These are phyloP conservation scores for Fusarium kyushuense DNA, from an alignment of 2,329 filamentous ascomycete genomes.

Conservation along the genomic window DNA sequence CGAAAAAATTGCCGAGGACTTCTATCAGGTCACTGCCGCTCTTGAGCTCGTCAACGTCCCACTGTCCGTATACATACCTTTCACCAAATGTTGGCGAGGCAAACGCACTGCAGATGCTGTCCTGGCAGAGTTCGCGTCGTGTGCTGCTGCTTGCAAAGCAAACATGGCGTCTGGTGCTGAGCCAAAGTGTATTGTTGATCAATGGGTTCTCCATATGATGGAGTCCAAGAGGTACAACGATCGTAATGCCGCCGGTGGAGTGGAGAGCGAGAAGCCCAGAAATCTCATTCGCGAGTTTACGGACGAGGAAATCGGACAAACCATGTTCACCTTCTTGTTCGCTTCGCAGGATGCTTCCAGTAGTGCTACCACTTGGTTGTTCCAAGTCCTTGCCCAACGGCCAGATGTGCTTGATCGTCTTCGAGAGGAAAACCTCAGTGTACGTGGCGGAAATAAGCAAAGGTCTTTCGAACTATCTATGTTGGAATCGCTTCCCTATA, in stretches of 20 bases:
- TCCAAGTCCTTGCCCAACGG: conserved; percentile 64
- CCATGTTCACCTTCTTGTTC: conserved; percentile 66
- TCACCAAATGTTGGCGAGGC: conserved; percentile 80
- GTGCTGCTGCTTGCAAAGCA: conserved; percentile 77
- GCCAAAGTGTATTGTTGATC: conserved; percentile 80
- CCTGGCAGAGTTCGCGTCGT: conserved; percentile 75
- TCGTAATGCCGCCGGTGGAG: conserved; percentile 69
- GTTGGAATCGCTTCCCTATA: conserved; percentile 64
- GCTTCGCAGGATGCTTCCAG: conserved; percentile 66
- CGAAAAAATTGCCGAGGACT: conserved; percentile 82
- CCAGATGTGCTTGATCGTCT: conserved; percentile 61
- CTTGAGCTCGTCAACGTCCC: conserved; percentile 86
- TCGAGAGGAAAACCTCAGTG: conserved; percentile 61
- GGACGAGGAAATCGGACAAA: conserved; percentile 62
- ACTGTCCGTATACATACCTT: conserved; percentile 75
- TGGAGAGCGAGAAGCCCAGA: conserved; percentile 56
- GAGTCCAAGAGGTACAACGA: conserved; percentile 76
- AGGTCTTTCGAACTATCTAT: conserved; percentile 58
- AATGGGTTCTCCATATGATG: conserved; percentile 80
- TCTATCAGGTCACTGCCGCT: conserved; percentile 81
- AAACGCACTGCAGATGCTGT: conserved; percentile 81
- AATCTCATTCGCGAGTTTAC: conserved; percentile 64
- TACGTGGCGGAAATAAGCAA: conserved; percentile 56
- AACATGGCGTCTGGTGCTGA: conserved; percentile 77
- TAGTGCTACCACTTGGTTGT: conserved; percentile 65